These are phyloP conservation scores for Thinopyrum elongatum DNA, from an alignment of 176 grass and related monocot species.

Conservation along the genomic window DNA sequence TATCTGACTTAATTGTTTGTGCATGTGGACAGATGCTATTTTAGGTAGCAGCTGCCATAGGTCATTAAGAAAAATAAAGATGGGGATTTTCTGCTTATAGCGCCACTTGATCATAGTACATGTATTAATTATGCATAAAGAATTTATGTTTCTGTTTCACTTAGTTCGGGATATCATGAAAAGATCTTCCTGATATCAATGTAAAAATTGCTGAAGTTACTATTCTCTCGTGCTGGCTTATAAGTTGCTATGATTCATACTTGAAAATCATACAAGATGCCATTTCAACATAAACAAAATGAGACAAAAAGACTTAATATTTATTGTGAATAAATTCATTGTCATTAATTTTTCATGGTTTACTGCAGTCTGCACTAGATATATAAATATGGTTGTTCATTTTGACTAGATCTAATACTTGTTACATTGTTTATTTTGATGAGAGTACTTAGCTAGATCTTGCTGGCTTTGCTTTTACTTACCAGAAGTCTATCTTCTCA, in stretches of 20 bases:
- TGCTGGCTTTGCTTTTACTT: neutral
- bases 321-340: neutral
- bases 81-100: neutral
- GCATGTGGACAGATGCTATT: neutral
- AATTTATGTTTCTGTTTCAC: neutral
- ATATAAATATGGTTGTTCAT: neutral
- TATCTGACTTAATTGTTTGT: neutral
- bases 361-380: neutral
- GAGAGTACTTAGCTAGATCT: neutral
- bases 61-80: neutral
- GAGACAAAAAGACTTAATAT: neutral
- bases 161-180: conserved; percentile 12
- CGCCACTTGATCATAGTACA: neutral
- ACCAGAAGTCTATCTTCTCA: neutral
- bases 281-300: neutral
- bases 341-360: neutral
- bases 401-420: neutral
- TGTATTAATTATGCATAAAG: neutral
- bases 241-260: neutral
- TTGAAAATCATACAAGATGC: neutral
- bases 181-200: neutral
- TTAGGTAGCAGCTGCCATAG: neutral
- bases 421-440: neutral
- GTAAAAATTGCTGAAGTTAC: neutral
- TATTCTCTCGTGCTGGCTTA: neutral